phyloP scores from a whole-genome alignment of 257 asterid species.

The Solanum phureja region DNA sequence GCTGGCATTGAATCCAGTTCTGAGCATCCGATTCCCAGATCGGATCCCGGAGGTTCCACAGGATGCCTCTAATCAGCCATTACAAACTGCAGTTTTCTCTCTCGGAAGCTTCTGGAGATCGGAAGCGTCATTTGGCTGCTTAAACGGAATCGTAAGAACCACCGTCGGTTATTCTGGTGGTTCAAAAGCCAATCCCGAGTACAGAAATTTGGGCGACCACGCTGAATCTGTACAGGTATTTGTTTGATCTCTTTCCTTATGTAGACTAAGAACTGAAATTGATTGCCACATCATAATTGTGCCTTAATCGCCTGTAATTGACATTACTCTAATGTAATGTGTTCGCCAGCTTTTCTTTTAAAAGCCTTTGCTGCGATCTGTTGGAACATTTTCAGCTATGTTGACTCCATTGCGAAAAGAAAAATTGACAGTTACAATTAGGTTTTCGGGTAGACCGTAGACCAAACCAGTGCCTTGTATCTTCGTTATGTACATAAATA shows the following conservation, averaged over 20 bases:
- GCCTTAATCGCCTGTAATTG: neutral
- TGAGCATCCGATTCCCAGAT: constrained; percentile 72
- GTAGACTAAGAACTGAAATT: neutral
- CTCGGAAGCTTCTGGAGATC: constrained; percentile 99
- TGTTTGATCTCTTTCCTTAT: neutral
- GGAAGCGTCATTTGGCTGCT: constrained; percentile 85
- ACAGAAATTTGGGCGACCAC: constrained; percentile 78
- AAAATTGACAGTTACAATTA: neutral
- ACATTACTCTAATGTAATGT: neutral
- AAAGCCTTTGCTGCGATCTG: neutral
- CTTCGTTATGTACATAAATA: neutral
- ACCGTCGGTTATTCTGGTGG: constrained; percentile 84
- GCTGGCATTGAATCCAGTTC: constrained; percentile 13
- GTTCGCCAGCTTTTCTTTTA: neutral
- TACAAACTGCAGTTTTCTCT: constrained; percentile 62
- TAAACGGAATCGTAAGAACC: constrained; percentile 71
- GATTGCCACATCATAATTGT: neutral
- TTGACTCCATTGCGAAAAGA: neutral
- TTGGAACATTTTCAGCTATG: neutral
- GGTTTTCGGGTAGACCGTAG: neutral
- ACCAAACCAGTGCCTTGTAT: neutral
- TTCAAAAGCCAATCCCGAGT: constrained; percentile 63
- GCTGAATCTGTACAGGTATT: constrained; percentile 88
- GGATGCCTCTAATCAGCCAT: constrained; percentile 29
- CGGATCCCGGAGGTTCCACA: constrained; percentile 22